Evolutionary conservation across 225 moss, liverwort and hornwort species (phyloP), one percentile per base, ranked within the genome.

Genomic region (Sphagnum contortum): DNA sequence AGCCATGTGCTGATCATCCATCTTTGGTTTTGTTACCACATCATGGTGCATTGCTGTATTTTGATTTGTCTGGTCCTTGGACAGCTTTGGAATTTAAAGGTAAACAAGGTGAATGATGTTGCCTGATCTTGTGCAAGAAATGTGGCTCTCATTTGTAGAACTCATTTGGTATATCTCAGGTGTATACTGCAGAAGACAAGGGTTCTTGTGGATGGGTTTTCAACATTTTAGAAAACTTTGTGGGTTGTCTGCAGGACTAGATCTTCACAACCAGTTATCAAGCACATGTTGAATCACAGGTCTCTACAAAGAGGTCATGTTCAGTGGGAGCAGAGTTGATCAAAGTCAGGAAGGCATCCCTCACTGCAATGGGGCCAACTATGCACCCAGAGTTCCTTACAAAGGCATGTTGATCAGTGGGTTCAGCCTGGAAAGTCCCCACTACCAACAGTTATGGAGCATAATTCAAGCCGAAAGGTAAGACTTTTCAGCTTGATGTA

Each of bases 391-490:
- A 67, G 11, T 49, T 53, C 48, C 44, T 57, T 62, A 52, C 71
- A 58, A 52, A 59, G 63, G 45, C 58, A 29, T 29, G 29, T 52
- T 12, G 50, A 14, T 13, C 61, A 50, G 57, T 62, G 75, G 70
- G 51, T 52, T 64, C 48, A 65, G 60, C 64, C 60, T 12, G 59
- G 65, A 63, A 61, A 66, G 61, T 48, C 66, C 49, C 1, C 50
- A 4, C 49, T 57, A 45, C 45, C 61, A 12, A 61, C 47, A 44
- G 60, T 45, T 50, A 73, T 72, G 66, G 72, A 50, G 7, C 58
- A 69, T 0, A 12, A 69, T 4, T 66, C 58, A 48, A 75, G 49
- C 57, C 73, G 58, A 2, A 71, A 61, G 79, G 79, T 79, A 79
- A 11, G 53, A 44, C n/a, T 59, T 75, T 12, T 47, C 69, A 74